phyloP scores from a whole-genome alignment of 2,329 filamentous ascomycete species.

The Cryoendolithus antarcticus region DNA sequence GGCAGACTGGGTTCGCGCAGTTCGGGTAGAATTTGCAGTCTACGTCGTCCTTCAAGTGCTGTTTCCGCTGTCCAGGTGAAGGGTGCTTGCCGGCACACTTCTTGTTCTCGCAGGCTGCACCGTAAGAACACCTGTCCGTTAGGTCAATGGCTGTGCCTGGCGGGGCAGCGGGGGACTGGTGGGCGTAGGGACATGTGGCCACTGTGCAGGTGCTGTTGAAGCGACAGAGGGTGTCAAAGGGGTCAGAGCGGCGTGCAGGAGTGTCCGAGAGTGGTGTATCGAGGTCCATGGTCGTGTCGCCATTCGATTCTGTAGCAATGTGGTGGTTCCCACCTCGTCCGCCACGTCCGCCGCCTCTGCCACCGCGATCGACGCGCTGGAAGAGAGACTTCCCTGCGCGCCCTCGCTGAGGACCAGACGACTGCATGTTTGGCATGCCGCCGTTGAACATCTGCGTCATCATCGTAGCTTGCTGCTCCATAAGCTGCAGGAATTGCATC shows the following conservation, averaged over 20 bases:
- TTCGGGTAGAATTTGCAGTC: slow-evolving; percentile 88
- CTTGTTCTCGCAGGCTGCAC: slow-evolving; percentile 85
- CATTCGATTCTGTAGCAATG: slow-evolving; percentile 6
- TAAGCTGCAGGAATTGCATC: slow-evolving; percentile 54
- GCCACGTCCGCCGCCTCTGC: slow-evolving; percentile 7
- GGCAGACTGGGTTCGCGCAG: slow-evolving; percentile 76
- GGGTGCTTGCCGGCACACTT: slow-evolving; percentile 90
- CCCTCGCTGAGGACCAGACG: slow-evolving; percentile 13
- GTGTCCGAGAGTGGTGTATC: slow-evolving; percentile 14
- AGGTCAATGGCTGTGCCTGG: slow-evolving; percentile 67
- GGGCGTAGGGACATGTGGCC: slow-evolving; percentile 80
- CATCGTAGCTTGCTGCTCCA: slow-evolving; percentile 63
- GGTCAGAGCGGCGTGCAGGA: slow-evolving; percentile 21
- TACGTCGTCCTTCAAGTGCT: slow-evolving; percentile 64
- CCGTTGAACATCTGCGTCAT: slow-evolving; percentile 54
- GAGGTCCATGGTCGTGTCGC: slow-evolving; percentile 13
- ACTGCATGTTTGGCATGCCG: slow-evolving; percentile 7
- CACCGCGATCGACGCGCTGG: slow-evolving; percentile 52
- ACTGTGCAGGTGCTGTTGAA: slow-evolving; percentile 85
- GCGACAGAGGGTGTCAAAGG: slow-evolving; percentile 62
- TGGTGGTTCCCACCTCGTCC: slow-evolving; percentile 3
- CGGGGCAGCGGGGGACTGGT: slow-evolving; percentile 83
- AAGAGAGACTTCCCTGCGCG: slow-evolving; percentile 50
- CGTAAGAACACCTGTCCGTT: slow-evolving; percentile 68
- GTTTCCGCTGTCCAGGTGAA: slow-evolving; percentile 68